Conservation (phyloP, 2,329 filamentous ascomycete genomes). For the Fusarium albidum region DNA sequence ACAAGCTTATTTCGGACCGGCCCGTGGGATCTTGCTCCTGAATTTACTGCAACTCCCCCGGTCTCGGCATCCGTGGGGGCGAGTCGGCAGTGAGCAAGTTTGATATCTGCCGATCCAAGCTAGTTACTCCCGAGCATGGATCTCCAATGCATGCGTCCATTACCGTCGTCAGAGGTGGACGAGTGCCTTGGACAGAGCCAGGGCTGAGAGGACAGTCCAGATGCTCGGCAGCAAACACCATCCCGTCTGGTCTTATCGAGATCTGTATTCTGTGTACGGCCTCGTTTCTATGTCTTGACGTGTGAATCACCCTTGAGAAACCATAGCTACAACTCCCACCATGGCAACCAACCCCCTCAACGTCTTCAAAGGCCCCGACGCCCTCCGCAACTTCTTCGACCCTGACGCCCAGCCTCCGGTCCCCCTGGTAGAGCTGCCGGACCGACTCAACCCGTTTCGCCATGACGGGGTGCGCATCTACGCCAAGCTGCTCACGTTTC, state of each 20-base stretch:
- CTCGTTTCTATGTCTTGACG: too few species aligned
- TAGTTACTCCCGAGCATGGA: too few species aligned
- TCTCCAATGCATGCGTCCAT: too few species aligned
- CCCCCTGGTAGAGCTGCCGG: background rate
- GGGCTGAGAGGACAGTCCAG: too few species aligned
- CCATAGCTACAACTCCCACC: too few species aligned
- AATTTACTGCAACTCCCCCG: too few species aligned
- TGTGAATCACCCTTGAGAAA: too few species aligned
- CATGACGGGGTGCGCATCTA: slow-evolving; percentile 2
- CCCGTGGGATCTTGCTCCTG: background rate
- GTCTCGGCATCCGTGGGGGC: background rate
- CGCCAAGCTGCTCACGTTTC: slow-evolving; percentile 1
- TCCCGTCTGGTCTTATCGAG: too few species aligned
- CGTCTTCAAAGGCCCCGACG: slow-evolving; percentile 1
- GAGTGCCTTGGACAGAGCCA: background rate
- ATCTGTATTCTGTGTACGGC: too few species aligned
- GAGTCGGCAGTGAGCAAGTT: background rate
- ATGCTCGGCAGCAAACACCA: too few species aligned
- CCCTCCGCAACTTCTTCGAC: background rate
- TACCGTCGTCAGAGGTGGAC: too few species aligned
- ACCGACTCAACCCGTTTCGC: background rate
- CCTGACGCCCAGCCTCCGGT: slow-evolving; percentile 1
- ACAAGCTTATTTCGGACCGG: background rate
- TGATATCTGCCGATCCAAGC: too few species aligned
- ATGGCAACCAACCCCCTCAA: background rate